Evolutionary conservation across 1,139 yeast species (phyloP).

Genomic region (Cylindricascospora bacillispora): DNA sequence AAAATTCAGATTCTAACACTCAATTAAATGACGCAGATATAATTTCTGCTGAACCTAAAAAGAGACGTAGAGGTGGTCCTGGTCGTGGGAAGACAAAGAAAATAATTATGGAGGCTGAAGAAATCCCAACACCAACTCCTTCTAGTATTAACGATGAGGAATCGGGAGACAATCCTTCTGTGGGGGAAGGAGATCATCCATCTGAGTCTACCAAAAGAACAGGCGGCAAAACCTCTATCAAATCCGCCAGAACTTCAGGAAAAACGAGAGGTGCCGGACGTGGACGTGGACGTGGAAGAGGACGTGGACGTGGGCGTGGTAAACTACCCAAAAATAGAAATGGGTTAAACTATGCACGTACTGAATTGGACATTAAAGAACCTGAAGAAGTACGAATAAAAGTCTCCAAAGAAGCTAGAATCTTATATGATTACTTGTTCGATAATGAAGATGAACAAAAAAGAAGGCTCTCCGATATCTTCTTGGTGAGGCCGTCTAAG

Average conservation of each 20-base stretch:
- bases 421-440: constrained; percentile 31
- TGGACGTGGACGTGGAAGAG: constrained; percentile 18
- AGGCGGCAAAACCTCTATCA: constrained; percentile 18
- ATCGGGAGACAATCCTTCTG: constrained; percentile 1
- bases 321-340: constrained; percentile 17
- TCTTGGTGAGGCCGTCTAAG: constrained; percentile 57
- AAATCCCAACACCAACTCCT: no score
- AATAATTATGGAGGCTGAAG: constrained; percentile 8
- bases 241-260: constrained; percentile 15
- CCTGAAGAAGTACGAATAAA: constrained; percentile 33
- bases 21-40: constrained; percentile 1
- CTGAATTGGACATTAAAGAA: constrained; percentile 32
- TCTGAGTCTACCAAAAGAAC: not conserved
- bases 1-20: constrained; percentile 1
- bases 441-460: constrained; percentile 34
- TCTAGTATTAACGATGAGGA: constrained; percentile 1
- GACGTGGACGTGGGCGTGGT: constrained; percentile 13
- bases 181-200: constrained; percentile 2
- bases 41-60: constrained; percentile 5
- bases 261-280: constrained; percentile 18
- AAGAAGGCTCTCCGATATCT: constrained; percentile 42
- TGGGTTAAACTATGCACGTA: constrained; percentile 27
- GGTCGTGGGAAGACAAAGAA: constrained; percentile 13
- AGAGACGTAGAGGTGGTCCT: constrained; percentile 11
- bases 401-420: constrained; percentile 24